These are phyloP conservation scores for Penicillium oxalicum DNA, from an alignment of 2,329 filamentous ascomycete genomes.

Conservation along the genomic window DNA sequence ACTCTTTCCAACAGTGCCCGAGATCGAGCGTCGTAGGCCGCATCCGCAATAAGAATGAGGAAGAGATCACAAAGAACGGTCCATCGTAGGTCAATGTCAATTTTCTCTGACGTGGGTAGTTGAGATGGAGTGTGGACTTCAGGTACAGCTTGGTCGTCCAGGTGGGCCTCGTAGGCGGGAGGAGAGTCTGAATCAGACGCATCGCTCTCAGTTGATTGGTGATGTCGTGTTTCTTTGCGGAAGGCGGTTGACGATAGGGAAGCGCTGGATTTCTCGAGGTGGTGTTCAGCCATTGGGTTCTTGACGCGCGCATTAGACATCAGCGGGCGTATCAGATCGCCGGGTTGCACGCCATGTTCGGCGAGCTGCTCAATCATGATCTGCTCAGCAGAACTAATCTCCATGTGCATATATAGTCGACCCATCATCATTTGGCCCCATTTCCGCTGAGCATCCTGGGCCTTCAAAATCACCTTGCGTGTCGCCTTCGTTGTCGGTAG, in stretches of 20 bases:
- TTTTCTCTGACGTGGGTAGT: slow-evolving; percentile 70
- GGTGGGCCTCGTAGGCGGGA: slow-evolving; percentile 53
- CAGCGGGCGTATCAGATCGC: slow-evolving; percentile 75
- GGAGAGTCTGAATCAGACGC: slow-evolving; percentile 47
- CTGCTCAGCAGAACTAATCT: slow-evolving; percentile 81
- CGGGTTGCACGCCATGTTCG: slow-evolving; percentile 80
- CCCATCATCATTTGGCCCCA: slow-evolving; percentile 99
- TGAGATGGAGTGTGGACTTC: slow-evolving; percentile 78
- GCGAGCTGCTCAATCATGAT: slow-evolving; percentile 98
- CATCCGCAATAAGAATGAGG: slow-evolving; percentile 91
- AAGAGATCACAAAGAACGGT: slow-evolving; percentile 95
- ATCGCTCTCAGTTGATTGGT: slow-evolving; percentile 33
- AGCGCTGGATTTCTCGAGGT: slow-evolving; percentile 35
- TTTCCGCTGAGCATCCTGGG: slow-evolving; percentile 78
- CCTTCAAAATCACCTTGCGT: slow-evolving; percentile 65
- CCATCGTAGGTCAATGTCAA: slow-evolving; percentile 95
- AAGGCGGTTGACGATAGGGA: slow-evolving; percentile 26
- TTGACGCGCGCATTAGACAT: slow-evolving; percentile 90
- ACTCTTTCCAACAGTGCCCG: slow-evolving; percentile 77
- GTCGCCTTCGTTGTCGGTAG: slow-evolving; percentile 56
- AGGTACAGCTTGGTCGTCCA: slow-evolving; percentile 65
- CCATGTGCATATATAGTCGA: slow-evolving; percentile 90
- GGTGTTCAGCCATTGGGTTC: slow-evolving; percentile 70
- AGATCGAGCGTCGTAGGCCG: slow-evolving; percentile 84
- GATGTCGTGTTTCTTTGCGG: slow-evolving; percentile 21